Conservation (phyloP, 2,329 filamentous ascomycete species). For the Colletotrichum spaethianum region DNA sequence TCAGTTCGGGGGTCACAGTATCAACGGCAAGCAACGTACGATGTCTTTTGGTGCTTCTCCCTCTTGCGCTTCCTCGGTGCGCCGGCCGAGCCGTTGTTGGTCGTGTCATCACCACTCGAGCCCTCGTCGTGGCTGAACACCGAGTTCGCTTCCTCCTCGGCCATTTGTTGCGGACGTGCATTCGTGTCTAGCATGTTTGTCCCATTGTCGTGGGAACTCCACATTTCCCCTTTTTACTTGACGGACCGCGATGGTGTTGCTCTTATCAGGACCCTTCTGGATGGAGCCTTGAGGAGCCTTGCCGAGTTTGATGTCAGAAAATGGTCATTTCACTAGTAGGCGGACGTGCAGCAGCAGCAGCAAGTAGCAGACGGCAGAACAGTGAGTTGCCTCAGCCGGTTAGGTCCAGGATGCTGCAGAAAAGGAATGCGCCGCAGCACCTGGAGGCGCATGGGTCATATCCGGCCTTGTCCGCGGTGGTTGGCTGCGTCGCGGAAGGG, state of each 20-base stretch:
- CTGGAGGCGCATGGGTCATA: slow-evolving; percentile 27
- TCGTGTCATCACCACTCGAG: slow-evolving; percentile 55
- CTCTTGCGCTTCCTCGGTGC: slow-evolving; percentile 56
- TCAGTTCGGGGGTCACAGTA: not conserved
- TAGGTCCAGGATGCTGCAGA: slow-evolving; percentile 27
- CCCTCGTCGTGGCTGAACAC: slow-evolving; percentile 54
- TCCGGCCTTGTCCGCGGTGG: slow-evolving; percentile 25
- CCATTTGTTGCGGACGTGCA: slow-evolving; percentile 48
- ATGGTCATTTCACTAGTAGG: slow-evolving; percentile 38
- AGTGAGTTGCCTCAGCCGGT: slow-evolving; percentile 37
- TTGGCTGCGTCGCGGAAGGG: slow-evolving; percentile 19
- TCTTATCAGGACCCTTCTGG: slow-evolving; percentile 39
- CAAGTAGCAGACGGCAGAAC: slow-evolving; percentile 10
- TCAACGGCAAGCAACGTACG: slow-evolving; percentile 49
- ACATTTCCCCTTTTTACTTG: slow-evolving; percentile 44
- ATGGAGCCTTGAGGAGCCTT: slow-evolving; percentile 33
- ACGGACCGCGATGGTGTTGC: slow-evolving; percentile 26
- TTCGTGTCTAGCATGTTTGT: slow-evolving; percentile 46
- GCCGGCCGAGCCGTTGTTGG: slow-evolving; percentile 46
- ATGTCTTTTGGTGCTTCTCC: slow-evolving; percentile 59
- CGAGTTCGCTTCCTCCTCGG: slow-evolving; percentile 55
- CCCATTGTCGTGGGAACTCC: slow-evolving; percentile 47
- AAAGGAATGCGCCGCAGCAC: slow-evolving; percentile 31
- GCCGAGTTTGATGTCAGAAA: slow-evolving; percentile 37
- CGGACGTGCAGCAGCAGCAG: slow-evolving; percentile 29